Base-by-base conservation (phyloP, 768 basidiomycete genomes). In the Suillus occidentalis region DNA sequence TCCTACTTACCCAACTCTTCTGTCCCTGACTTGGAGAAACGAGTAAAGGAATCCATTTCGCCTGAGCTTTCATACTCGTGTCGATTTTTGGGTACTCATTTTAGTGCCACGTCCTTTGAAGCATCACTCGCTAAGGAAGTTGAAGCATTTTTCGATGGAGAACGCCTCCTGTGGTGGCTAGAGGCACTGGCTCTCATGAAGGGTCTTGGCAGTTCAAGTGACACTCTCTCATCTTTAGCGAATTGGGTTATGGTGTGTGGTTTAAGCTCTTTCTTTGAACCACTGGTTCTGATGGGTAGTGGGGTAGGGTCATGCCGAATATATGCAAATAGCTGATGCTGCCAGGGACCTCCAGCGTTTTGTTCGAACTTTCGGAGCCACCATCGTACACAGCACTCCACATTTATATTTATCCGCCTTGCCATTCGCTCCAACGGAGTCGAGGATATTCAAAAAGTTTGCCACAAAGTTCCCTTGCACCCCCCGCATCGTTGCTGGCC, bases 31-130 rank as follows among this genome's bases (percentile, higher is more conserved):
- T 50, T 69, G 3, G 25, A 57, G 1, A 18, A 40, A 3, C 63
- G 63, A 6, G 69, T 76, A 16, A 49, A 69, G 18, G 49, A 63
- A 0, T 55, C 37, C 16, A 78, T 80, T 34, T 60, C 75, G 1
- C 37, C 66, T 13, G 58, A 69, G 4, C 64, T 79, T 18, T 67
- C 65, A 1, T 78, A 80, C 66, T 66, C 77, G 18, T 77, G 78
- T 65, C 62, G 66, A 28, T 77, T 66, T 45, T 79, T 76, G 76
- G 72, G 64, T 1, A 66, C 71, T 43, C 79, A 80, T 66, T 53
- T 78, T 5, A 6, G 47, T 6, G 63, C 55, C 12, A 61, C 63
- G 16, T 28, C 60, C 1, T 55, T 58, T 40, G 25, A 64, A 34
- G 6, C 45, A 2, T 20, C 45, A 3, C 25, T 74, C 0, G 37